These are phyloP conservation scores for Xylaria sp. DNA, from an alignment of 2,329 filamentous ascomycete species.

Conservation along the genomic window DNA sequence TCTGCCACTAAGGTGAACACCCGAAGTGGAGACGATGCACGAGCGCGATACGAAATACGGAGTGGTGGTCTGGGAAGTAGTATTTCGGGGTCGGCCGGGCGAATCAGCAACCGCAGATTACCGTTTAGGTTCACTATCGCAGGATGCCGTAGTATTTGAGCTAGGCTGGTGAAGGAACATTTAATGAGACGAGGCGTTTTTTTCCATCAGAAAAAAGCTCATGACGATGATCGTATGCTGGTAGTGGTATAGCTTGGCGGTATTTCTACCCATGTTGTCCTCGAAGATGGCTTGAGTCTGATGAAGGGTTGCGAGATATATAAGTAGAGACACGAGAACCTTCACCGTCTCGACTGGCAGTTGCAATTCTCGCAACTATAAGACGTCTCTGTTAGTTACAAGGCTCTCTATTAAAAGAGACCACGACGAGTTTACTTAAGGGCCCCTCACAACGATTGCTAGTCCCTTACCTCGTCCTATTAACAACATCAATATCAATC, in stretches of 20 bases:
- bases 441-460: neutral
- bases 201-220: neutral
- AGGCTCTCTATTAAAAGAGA: neutral
- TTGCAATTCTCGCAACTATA: neutral
- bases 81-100: neutral
- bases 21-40: constrained; percentile 1
- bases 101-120: constrained; percentile 20
- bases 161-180: neutral
- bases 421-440: neutral
- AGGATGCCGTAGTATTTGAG: neutral
- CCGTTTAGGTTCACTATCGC: neutral
- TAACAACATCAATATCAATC: neutral
- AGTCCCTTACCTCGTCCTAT: neutral
- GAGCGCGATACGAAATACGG: constrained; percentile 31
- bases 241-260: neutral
- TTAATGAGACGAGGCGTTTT: neutral
- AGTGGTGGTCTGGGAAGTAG: neutral
- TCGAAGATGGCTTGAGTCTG: neutral
- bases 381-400: neutral
- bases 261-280: neutral
- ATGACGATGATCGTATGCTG: neutral
- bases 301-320: constrained; percentile 6
- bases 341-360: neutral
- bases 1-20: neutral
- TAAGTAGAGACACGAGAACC: neutral